phyloP scores from a whole-genome alignment of 371 early-diverging fungal species.

The Apophysomyces variabilis region DNA sequence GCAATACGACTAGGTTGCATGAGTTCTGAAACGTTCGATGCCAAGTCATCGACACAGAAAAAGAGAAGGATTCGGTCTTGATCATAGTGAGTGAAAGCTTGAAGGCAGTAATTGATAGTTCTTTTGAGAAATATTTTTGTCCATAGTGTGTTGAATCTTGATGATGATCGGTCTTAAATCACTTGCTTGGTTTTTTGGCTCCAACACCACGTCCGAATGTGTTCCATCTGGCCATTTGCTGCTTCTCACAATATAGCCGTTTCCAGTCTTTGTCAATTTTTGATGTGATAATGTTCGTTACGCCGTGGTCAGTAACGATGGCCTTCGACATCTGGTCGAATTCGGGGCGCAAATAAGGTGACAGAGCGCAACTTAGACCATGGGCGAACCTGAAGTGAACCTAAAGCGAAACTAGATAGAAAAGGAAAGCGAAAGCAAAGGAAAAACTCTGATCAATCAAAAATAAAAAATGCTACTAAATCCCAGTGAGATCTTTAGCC shows the following conservation, averaged over 20 bases:
- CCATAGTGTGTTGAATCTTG: slow-evolving; percentile 16
- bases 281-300: background rate
- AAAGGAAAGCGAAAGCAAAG: no score
- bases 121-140: slow-evolving; percentile 13
- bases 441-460: no score
- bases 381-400: no score
- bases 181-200: slow-evolving; percentile 9
- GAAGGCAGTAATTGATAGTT: slow-evolving; percentile 11
- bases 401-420: no score
- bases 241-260: slow-evolving; percentile 14
- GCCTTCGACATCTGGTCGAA: no score
- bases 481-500: no score
- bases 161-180: slow-evolving; percentile 14
- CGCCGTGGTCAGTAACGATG: no score
- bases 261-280: slow-evolving; percentile 12
- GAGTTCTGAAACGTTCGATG: no score
- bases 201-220: slow-evolving; percentile 17
- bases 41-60: slow-evolving; percentile 13
- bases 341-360: no score
- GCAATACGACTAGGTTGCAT: no score
- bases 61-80: slow-evolving; percentile 13
- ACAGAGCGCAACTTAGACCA: no score
- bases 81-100: slow-evolving; percentile 14
- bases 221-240: slow-evolving; percentile 16
- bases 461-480: no score